These are phyloP conservation scores for Allomyces macrogynus DNA, from an alignment of 192 early-diverging fungal species.

Conservation along the genomic window DNA sequence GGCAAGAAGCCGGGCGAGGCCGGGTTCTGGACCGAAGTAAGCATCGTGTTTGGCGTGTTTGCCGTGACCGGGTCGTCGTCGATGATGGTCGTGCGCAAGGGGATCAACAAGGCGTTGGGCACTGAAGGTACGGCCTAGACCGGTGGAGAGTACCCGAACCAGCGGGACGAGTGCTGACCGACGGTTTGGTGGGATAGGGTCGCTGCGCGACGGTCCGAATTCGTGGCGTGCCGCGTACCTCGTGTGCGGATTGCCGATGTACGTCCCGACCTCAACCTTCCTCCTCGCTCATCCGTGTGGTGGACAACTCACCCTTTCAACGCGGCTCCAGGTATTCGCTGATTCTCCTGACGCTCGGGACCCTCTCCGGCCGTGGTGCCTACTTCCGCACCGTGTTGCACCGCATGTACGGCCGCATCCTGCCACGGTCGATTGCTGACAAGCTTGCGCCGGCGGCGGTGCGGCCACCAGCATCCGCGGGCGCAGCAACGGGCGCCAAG, in stretches of 20 bases:
- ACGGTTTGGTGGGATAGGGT: conserved; percentile 1
- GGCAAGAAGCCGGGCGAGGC: neutral
- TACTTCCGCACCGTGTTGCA: conserved; percentile 10
- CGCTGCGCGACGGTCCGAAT: conserved; percentile 12
- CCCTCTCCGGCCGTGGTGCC: conserved; percentile 11
- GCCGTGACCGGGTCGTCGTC: conserved; percentile 12
- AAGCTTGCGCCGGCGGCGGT: neutral
- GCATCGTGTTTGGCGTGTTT: conserved; percentile 12
- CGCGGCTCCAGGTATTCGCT: conserved; percentile 3
- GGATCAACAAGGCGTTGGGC: conserved; percentile 7
- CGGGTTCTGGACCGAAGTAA: conserved; percentile 12
- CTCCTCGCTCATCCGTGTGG: too few relatives aligned
- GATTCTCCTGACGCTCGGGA: conserved; percentile 12
- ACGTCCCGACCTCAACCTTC: too few relatives aligned
- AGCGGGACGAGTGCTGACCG: too few relatives aligned
- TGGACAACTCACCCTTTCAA: neutral
- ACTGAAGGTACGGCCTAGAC: conserved; percentile 7
- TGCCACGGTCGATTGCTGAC: conserved; percentile 3
- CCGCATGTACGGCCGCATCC: conserved; percentile 13
- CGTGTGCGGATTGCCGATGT: conserved; percentile 8
- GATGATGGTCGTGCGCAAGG: conserved; percentile 7
- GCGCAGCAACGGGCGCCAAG: too few relatives aligned
- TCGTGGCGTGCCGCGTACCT: conserved; percentile 11
- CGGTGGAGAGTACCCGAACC: neutral
- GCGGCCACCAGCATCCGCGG: too few relatives aligned